Percentiles rank a stretch among this genome's conserved stretches.
Conservation (phyloP, 495 filamentous ascomycete species). For the Neurospora africana region DNA sequence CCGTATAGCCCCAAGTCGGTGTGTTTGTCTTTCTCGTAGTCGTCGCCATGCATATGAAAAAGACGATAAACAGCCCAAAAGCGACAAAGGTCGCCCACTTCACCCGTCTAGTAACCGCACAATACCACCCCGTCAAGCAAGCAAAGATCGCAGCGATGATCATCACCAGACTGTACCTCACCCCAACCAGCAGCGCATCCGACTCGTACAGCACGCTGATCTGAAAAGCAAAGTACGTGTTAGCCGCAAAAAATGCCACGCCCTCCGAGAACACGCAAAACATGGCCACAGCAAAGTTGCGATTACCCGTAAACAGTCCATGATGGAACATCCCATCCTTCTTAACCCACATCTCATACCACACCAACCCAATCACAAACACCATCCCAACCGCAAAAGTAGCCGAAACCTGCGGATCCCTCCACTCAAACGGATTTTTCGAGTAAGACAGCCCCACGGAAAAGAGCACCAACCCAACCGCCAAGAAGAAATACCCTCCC, state of each 20-base stretch:
- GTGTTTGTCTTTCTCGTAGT: slow-evolving; percentile 4
- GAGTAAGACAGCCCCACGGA: slow-evolving; percentile 26
- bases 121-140: slow-evolving; percentile 15
- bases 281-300: slow-evolving; percentile 23
- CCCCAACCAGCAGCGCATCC: slow-evolving; percentile 15
- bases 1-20: slow-evolving; percentile 21
- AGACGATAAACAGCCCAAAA: slow-evolving; percentile 16
- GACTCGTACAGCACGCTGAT: slow-evolving; percentile 20
- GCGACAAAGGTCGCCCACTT: slow-evolving; percentile 13
- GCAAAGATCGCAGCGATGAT: slow-evolving; percentile 10
- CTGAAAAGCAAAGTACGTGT: slow-evolving; percentile 29
- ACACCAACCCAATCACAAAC: slow-evolving; percentile 6
- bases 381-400: slow-evolving; percentile 21
- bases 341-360: slow-evolving; percentile 21
- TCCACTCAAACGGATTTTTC: slow-evolving; percentile 26
- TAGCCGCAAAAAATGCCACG: slow-evolving; percentile 26
- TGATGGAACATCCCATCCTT: slow-evolving; percentile 31
- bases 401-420: slow-evolving; percentile 18
- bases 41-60: slow-evolving; percentile 21
- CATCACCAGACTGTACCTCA: slow-evolving; percentile 18
- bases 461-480: slow-evolving; percentile 21
- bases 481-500: slow-evolving; percentile 22
- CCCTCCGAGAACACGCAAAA: slow-evolving; percentile 25
- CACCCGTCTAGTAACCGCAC: slow-evolving; percentile 11
- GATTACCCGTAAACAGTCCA: slow-evolving; percentile 18